Conservation (phyloP, 768 basidiomycete genomes). For the Tubosaeta sp. region DNA sequence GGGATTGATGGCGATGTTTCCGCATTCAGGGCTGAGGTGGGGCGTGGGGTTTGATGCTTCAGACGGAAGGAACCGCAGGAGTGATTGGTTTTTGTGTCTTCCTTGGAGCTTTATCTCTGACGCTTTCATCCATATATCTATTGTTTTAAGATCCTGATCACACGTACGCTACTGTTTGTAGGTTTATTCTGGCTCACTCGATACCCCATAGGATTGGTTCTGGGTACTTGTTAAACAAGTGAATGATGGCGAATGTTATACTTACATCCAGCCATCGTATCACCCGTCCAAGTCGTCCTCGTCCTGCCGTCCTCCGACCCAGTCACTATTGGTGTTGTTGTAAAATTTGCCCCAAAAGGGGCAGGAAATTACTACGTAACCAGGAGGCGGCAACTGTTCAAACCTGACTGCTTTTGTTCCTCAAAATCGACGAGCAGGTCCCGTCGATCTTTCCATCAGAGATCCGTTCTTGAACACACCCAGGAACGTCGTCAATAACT, state of each 20-base stretch:
- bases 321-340: background rate
- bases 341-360: conserved; percentile 9
- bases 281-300: background rate
- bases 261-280: background rate
- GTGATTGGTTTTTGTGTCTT: background rate
- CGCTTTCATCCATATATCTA: background rate
- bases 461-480: background rate
- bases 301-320: background rate
- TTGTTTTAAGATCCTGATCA: background rate
- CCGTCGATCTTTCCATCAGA: conserved; percentile 12
- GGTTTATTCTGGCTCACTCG: background rate
- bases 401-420: background rate
- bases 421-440: conserved; percentile 24
- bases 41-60: background rate
- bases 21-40: background rate
- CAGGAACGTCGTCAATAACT: background rate
- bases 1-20: conserved; percentile 7
- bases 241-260: background rate
- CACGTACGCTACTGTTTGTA: background rate
- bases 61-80: background rate
- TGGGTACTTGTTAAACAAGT: background rate
- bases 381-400: background rate
- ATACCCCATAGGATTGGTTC: background rate
- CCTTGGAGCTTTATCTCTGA: background rate
- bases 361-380: conserved; percentile 12